A percentile compares a stretch with the other conserved stretches of the same genome.
These are phyloP conservation scores for Pythium guiyangense DNA, from an alignment of 352 stramenopile genomes.

Conservation along the genomic window DNA sequence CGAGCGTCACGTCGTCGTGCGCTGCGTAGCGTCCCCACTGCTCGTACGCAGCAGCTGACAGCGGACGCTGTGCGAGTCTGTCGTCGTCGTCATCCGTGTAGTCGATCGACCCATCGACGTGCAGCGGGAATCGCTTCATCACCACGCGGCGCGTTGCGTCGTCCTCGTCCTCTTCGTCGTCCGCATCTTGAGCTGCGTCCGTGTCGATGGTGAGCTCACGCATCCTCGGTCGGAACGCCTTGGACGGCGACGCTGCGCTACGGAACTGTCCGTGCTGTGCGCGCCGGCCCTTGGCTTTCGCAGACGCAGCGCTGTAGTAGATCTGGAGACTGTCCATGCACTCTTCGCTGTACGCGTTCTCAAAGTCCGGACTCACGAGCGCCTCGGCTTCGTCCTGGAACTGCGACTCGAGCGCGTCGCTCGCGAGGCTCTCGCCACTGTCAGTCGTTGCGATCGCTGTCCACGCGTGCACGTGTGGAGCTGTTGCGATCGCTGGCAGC, in stretches of 20 bases:
- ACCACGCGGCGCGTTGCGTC: not conserved
- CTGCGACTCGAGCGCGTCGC: slow-evolving; percentile 18
- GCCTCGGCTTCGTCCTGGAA: slow-evolving; percentile 59
- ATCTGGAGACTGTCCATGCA: slow-evolving; percentile 73
- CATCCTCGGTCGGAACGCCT: not conserved
- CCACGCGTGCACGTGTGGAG: slow-evolving; percentile 1
- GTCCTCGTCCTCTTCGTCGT: not conserved
- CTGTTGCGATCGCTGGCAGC: not conserved
- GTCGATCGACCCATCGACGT: slow-evolving; percentile 8
- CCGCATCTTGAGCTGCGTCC: not conserved
- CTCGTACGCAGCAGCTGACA: slow-evolving; percentile 10
- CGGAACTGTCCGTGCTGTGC: slow-evolving; percentile 7
- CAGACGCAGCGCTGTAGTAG: slow-evolving; percentile 46
- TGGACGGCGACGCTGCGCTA: not conserved
- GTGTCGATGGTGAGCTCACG: too few species aligned
- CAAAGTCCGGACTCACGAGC: slow-evolving; percentile 78
- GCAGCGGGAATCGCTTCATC: slow-evolving; percentile 11
- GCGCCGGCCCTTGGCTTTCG: slow-evolving; percentile 17
- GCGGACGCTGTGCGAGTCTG: not conserved
- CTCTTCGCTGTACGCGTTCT: slow-evolving; percentile 77
- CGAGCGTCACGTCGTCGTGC: slow-evolving; percentile 14
- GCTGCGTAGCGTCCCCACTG: slow-evolving; percentile 14
- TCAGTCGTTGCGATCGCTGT: not conserved
- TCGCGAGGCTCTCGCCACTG: not conserved
- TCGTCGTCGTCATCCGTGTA: slow-evolving; percentile 1